Base-by-base conservation (phyloP, 176 grass and related monocot genomes). In the Eleusine indica region DNA sequence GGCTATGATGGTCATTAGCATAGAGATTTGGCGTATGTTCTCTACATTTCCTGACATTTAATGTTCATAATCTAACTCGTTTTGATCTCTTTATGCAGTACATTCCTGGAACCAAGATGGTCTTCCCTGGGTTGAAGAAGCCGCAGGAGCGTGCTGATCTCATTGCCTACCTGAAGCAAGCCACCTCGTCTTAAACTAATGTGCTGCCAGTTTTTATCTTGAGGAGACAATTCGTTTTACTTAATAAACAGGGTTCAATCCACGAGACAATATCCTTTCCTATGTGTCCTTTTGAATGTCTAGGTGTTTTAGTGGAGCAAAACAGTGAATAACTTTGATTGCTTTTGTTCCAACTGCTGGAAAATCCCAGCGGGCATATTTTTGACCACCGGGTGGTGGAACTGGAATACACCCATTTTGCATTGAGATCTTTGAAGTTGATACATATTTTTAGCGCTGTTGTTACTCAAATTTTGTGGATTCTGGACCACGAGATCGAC, bases 101-200 rank as follows among this genome's bases (percentile, higher is more conserved):
- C 70, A 99, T 99, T 87, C 96, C 96, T 90, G 96, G 96, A 83
- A 99, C 96, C 38, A 99, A 99, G 91, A 99, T 96, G 96, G 96
- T 96, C 28, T 99, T 99, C 73, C 96, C 93, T 69, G 96, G 96
- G 22, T 81, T 99, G 87, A 99, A 99, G 88, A 99, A 98, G 28
- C 96, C 93, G 0, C 89, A 96, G 71, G 96, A 98, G 4, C 96
- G 87, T 52, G 91, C 87, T 70, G 91, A 98, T 72, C 93, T 98
- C 75, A 98, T 98, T 18, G 60, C 93, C 0, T 98, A 98, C 83
- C 93, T 95, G 56, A 98, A 95, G 83, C 66, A 93, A 18, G 83
- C 93, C 7, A 92, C 93, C 37, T 81, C 88, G 6, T 73, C 74
- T 63, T 91, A 60, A 82, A 17, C 14, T 1, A 60, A 60, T 12